A percentile compares a stretch with the other conserved stretches of the same genome.
Evolutionary conservation across 2,329 filamentous ascomycete genomes (phyloP).

Genomic region (Metarhizium sp.): DNA sequence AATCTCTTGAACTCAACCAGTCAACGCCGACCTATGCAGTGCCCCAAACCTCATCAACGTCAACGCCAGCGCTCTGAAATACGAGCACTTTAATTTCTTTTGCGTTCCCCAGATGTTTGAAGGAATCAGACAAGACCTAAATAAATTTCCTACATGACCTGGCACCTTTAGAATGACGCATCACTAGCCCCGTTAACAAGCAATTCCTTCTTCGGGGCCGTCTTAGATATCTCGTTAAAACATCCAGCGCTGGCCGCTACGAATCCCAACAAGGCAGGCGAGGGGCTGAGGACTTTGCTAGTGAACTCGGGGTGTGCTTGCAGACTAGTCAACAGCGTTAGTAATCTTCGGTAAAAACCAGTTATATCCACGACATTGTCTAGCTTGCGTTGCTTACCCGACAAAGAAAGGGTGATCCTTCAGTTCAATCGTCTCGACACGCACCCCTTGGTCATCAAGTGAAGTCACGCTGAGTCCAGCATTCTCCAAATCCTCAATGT

Average conservation of each 20-base stretch:
- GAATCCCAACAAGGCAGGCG: conserved; percentile 55
- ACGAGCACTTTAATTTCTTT: neutral
- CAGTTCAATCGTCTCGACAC: conserved; percentile 78
- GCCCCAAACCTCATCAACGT: neutral
- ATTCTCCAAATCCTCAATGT: conserved; percentile 57
- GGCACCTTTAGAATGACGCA: neutral
- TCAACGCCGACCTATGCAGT: neutral
- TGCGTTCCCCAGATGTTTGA: neutral
- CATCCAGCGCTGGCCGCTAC: conserved; percentile 51
- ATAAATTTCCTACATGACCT: neutral
- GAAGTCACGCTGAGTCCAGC: conserved; percentile 56
- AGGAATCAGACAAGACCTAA: neutral
- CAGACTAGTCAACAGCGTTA: conserved; percentile 34
- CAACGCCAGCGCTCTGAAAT: neutral
- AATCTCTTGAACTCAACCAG: neutral
- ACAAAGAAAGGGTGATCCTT: conserved; percentile 80
- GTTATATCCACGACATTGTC: neutral
- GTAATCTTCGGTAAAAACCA: neutral
- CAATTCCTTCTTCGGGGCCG: neutral
- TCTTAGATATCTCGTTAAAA: conserved; percentile 33
- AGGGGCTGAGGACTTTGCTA: conserved; percentile 63
- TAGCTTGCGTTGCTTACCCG: conserved; percentile 7
- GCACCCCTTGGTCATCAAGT: conserved; percentile 67
- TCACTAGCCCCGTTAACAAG: neutral
- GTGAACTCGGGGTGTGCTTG: conserved; percentile 87